phyloP scores from a whole-genome alignment of 768 basidiomycete species.

The Leucocoprinus leucothites region DNA sequence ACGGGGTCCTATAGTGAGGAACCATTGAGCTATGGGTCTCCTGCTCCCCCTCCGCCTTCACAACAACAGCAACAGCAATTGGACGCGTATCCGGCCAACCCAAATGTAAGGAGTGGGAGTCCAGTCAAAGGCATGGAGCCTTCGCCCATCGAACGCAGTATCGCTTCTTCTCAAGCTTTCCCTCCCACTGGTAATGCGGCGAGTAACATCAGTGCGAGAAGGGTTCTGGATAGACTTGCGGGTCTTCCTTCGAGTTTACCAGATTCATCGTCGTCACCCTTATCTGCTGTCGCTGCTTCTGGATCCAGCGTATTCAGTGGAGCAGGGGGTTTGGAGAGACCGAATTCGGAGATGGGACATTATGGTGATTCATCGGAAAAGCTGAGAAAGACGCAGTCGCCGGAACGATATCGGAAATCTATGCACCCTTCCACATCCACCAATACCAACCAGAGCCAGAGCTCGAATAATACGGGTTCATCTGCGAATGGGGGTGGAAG shows the following conservation, averaged over 20 bases:
- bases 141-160: constrained; percentile 41
- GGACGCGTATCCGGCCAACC: constrained; percentile 28
- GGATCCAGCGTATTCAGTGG: constrained; percentile 32
- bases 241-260: constrained; percentile 50
- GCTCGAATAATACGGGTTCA: neutral
- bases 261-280: constrained; percentile 55
- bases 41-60: constrained; percentile 22
- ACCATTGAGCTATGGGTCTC: constrained; percentile 31
- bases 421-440: constrained; percentile 39
- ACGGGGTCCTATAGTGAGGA: constrained; percentile 80
- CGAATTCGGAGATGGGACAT: constrained; percentile 82
- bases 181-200: neutral
- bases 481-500: neutral
- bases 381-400: constrained; percentile 20
- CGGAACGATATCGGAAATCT: constrained; percentile 53
- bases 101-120: constrained; percentile 30
- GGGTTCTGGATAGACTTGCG: constrained; percentile 33
- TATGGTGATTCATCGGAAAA: constrained; percentile 66
- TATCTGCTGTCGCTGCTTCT: constrained; percentile 48
- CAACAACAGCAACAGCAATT: constrained; percentile 22
- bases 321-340: constrained; percentile 36
- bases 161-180: constrained; percentile 28
- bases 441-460: constrained; percentile 16
- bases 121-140: constrained; percentile 53
- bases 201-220: constrained; percentile 24